phyloP scores from a whole-genome alignment of 2,329 filamentous ascomycete species.

The Colletotrichum liaoningense region DNA sequence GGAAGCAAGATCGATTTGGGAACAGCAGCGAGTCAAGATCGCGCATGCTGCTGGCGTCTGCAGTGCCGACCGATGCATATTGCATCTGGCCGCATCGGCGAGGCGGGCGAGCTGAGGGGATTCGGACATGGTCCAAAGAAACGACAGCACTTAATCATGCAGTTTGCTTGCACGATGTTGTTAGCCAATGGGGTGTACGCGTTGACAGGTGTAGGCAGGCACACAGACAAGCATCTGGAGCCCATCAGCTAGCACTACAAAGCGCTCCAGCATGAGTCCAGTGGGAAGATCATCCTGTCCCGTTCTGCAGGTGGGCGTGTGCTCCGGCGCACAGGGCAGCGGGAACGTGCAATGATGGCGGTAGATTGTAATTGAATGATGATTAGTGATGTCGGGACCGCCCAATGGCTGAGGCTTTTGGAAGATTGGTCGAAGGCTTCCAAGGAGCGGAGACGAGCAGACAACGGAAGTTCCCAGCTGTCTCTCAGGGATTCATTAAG shows the following conservation, averaged over 20 bases:
- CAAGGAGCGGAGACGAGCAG: not conserved
- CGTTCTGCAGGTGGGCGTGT: constrained; percentile 18
- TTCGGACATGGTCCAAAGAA: constrained; percentile 29
- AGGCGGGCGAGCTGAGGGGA: constrained; percentile 22
- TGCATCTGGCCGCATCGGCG: constrained; percentile 20
- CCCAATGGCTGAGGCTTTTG: constrained; percentile 10
- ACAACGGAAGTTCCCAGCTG: constrained; percentile 1
- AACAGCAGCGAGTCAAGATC: constrained; percentile 20
- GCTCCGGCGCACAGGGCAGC: constrained; percentile 30
- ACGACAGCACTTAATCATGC: constrained; percentile 9
- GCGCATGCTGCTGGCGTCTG: constrained; percentile 30
- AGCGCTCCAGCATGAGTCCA: not conserved
- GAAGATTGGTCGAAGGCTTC: constrained; percentile 20
- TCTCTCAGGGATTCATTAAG: not conserved
- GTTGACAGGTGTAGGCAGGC: constrained; percentile 1
- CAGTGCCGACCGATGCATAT: constrained; percentile 7
- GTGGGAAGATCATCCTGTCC: constrained; percentile 29
- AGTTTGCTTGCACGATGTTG: constrained; percentile 20
- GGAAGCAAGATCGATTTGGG: constrained; percentile 32
- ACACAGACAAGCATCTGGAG: constrained; percentile 12
- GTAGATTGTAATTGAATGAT: constrained; percentile 12
- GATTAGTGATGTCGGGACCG: constrained; percentile 19
- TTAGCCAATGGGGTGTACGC: constrained; percentile 11
- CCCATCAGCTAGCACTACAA: constrained; percentile 1
- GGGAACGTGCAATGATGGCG: constrained; percentile 18